Conservation (phyloP, 2,329 filamentous ascomycete species). For the Nemania sp. region DNA sequence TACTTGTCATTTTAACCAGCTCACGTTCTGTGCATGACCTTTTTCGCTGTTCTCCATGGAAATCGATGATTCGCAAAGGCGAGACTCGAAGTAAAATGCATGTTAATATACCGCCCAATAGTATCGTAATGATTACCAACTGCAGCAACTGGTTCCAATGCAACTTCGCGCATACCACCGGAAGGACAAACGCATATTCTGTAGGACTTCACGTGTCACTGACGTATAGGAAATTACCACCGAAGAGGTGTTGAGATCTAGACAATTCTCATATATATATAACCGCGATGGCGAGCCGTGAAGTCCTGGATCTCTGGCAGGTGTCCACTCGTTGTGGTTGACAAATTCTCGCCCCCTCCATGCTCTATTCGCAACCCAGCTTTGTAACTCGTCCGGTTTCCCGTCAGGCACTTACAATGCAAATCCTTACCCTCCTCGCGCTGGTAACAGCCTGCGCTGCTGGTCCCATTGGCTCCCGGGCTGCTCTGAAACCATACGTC, state of each 20-base stretch:
- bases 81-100: constrained; percentile 5
- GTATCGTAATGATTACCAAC: constrained; percentile 25
- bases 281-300: constrained; percentile 1
- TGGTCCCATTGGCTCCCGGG: constrained; percentile 15
- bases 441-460: constrained; percentile 19
- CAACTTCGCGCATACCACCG: constrained; percentile 1
- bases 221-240: neutral
- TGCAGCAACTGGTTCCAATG: constrained; percentile 4
- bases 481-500: constrained; percentile 25
- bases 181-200: constrained; percentile 4
- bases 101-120: constrained; percentile 20
- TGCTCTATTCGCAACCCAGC: neutral
- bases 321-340: neutral
- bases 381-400: neutral
- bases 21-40: constrained; percentile 1
- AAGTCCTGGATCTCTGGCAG: neutral
- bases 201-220: neutral
- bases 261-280: constrained; percentile 3
- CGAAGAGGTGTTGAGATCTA: neutral
- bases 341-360: neutral
- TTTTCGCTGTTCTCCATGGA: constrained; percentile 8
- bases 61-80: constrained; percentile 6
- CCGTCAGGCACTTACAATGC: constrained; percentile 13
- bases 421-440: constrained; percentile 19
- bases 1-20: constrained; percentile 22